Evolutionary conservation across 805 yeast genomes (phyloP).

Genomic region (Wickerhamomyces bovis): DNA sequence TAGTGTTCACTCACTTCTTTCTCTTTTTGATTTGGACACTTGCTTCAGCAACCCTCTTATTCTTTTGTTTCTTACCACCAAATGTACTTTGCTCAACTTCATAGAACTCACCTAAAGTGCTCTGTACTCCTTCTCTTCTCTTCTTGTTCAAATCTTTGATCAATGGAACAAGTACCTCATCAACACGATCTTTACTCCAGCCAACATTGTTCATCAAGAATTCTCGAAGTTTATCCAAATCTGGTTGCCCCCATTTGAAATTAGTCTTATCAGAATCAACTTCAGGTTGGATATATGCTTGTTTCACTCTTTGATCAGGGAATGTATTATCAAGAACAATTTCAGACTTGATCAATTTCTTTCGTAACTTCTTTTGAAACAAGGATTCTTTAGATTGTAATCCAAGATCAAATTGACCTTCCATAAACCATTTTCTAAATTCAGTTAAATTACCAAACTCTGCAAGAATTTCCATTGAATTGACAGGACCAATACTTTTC

Average conservation of each 20-base stretch:
- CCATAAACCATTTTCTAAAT: conserved; percentile 36
- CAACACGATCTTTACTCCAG: conserved; percentile 73
- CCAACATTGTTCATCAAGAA: conserved; percentile 67
- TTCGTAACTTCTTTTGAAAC: conserved; percentile 53
- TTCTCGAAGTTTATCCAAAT: conserved; percentile 68
- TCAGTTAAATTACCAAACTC: conserved; percentile 53
- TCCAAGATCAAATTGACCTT: conserved; percentile 35
- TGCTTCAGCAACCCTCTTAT: conserved; percentile 33
- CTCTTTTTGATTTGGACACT: conserved; percentile 11
- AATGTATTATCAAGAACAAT: conserved; percentile 53
- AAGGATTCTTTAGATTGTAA: conserved; percentile 36
- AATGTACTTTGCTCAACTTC: conserved; percentile 44
- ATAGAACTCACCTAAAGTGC: conserved; percentile 61
- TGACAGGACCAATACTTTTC: conserved; percentile 90
- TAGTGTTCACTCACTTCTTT: conserved; percentile 1
- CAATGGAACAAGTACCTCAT: conserved; percentile 81
- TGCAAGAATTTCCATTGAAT: conserved; percentile 83
- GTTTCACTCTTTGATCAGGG: conserved; percentile 62
- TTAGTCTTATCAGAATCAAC: conserved; percentile 76
- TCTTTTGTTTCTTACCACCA: conserved; percentile 30
- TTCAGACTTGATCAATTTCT: conserved; percentile 47
- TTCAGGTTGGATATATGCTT: conserved; percentile 75
- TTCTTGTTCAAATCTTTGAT: conserved; percentile 71
- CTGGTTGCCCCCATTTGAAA: conserved; percentile 89
- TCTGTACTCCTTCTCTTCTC: conserved; percentile 47